Conservation (phyloP, 306 rosid genomes). For the Acacia confusa region DNA sequence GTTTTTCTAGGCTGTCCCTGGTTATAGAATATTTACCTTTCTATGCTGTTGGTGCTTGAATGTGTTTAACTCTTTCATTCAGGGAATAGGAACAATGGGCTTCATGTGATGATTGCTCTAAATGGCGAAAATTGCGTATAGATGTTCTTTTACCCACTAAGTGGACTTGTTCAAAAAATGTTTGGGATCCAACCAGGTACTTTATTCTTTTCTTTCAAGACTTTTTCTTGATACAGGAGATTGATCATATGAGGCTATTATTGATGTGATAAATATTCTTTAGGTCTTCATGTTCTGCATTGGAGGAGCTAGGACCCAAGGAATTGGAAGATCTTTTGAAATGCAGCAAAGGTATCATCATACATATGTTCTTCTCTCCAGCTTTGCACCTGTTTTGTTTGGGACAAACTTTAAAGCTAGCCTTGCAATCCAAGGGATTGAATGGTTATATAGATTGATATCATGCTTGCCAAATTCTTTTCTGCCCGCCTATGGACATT, state of each 20-base stretch:
- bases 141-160: constrained; percentile 91
- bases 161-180: constrained; percentile 86
- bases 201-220: constrained; percentile 21
- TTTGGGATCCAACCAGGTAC: constrained; percentile 85
- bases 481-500: neutral
- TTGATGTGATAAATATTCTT: constrained; percentile 25
- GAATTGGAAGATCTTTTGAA: constrained; percentile 72
- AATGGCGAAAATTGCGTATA: constrained; percentile 88
- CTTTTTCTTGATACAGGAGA: constrained; percentile 22
- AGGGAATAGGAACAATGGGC: constrained; percentile 93
- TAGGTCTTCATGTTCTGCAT: constrained; percentile 71
- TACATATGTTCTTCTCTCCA: constrained; percentile 11
- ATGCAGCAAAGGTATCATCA: constrained; percentile 63
- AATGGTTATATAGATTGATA: neutral
- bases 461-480: neutral
- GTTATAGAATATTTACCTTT: neutral
- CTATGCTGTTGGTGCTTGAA: constrained; percentile 36
- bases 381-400: constrained; percentile 10
- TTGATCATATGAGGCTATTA: constrained; percentile 23
- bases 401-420: constrained; percentile 15
- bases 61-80: constrained; percentile 28
- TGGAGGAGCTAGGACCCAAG: constrained; percentile 67
- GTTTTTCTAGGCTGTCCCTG: too few species aligned
- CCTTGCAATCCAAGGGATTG: constrained; percentile 18
- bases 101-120: constrained; percentile 90